Evolutionary conservation across 1,284 basidiomycete species (phyloP), one percentile per base, ranked within the genome.

Genomic region (Pseudozyma hubeiensis): DNA sequence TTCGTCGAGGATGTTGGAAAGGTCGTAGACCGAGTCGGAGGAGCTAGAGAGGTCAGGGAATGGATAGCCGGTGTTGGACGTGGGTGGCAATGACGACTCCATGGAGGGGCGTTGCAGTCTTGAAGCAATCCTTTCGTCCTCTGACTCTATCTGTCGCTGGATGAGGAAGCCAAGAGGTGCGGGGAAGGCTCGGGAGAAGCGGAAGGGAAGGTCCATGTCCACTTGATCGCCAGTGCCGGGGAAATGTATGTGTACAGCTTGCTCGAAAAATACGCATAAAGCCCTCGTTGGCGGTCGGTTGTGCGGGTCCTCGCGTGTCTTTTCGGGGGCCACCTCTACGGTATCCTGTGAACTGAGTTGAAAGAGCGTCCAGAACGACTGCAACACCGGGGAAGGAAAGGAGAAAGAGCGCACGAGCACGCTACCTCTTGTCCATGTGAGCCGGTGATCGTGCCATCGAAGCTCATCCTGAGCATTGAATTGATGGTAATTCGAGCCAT

Each of bases 301-400:
- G 8, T 45, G 13, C 2, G 31, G 47, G 9, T 55, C 41, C 9
- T 34, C 11, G n/a, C 54, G 59, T 19, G 24, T 34, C 55, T 49
- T 74, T 8, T 58, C 62, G 11, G 65, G 64, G 0, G 73, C 77
- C 7, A 57, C 37, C 17, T 75, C 58, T 14, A 75, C 66, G 29
- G 40, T 39, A 55, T 64, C 53, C n/a, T 54, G 47, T 3, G 67
- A 62, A 40, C 45, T 64, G 34, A 71, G 52, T 35, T 67, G 54
- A n/a, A 80, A 60, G 48, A 61, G 66, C 0, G 79, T 74, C 79
- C 79, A 80, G 43, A 77, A 80, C 14, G 79, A 69, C 37, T 79
- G 75, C 17, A 67, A 34, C 41, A 80, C 57, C 9, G 65, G 63
- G 17, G 54, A 53, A 5, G 61, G 13, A 44, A 69, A 80, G 39